Evolutionary conservation across 2,329 filamentous ascomycete genomes (phyloP).

Genomic region (Penicillium expansum): DNA sequence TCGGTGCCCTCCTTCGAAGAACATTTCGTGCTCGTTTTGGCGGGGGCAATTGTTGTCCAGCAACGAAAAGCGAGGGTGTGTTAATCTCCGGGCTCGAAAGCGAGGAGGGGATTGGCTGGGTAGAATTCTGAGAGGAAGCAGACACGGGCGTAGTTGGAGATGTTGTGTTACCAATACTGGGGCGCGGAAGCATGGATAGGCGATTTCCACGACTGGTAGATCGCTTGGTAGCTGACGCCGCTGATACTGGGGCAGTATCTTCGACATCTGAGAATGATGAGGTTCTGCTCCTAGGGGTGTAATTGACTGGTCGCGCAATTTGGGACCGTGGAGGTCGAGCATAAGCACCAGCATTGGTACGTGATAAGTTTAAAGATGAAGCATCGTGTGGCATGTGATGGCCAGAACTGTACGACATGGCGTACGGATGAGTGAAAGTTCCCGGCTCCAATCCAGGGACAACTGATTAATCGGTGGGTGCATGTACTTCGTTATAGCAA

Average conservation of each 20-base stretch:
- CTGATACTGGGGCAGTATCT: conserved; percentile 18
- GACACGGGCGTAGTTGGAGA: conserved; percentile 18
- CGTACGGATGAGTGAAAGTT: conserved; percentile 26
- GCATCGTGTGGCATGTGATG: conserved; percentile 32
- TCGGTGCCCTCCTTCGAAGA: conserved; percentile 43
- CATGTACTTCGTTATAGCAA: conserved; percentile 26
- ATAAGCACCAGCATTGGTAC: conserved; percentile 19
- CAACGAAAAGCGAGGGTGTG: conserved; percentile 8
- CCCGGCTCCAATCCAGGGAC: conserved; percentile 30
- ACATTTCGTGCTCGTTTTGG: conserved; percentile 38
- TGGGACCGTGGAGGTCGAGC: conserved; percentile 25
- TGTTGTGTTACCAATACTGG: conserved; percentile 22
- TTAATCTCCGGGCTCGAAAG: conserved; percentile 16
- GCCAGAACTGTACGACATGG: conserved; percentile 38
- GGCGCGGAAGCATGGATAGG: conserved; percentile 31
- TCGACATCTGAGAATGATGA: conserved; percentile 33
- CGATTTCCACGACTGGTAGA: conserved; percentile 25
- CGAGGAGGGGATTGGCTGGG: conserved; percentile 12
- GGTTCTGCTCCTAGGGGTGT: conserved; percentile 22
- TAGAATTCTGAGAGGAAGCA: conserved; percentile 12
- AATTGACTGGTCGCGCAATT: conserved; percentile 26
- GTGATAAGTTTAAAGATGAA: conserved; percentile 21
- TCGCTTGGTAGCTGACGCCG: conserved; percentile 20
- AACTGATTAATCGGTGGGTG: conserved; percentile 23
- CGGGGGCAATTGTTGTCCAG: conserved; percentile 17